Percentiles rank a stretch among this genome's conserved stretches.
phyloP scores from a whole-genome alignment of 441 rosid species.

The Corymbia calophylla region DNA sequence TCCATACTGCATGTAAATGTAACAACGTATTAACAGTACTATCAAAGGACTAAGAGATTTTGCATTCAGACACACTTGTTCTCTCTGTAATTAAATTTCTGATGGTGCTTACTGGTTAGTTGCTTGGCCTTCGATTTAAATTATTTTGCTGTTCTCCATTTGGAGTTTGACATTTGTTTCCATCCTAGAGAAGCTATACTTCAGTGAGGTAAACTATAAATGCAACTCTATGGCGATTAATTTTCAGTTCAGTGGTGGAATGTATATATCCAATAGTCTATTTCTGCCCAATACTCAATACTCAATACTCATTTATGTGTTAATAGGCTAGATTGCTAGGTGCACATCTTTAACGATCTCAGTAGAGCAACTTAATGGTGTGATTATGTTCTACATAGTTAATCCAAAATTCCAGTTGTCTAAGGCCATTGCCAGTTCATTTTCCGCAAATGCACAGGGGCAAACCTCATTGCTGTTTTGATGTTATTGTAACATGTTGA shows the following conservation, averaged over 20 bases:
- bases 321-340: neutral
- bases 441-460: slow-evolving; percentile 58
- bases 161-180: neutral
- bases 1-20: slow-evolving; percentile 66
- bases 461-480: slow-evolving; percentile 59
- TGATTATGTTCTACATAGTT: neutral
- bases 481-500: slow-evolving; percentile 48
- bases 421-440: slow-evolving; percentile 48
- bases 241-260: neutral
- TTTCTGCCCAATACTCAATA: neutral
- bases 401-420: slow-evolving; percentile 4
- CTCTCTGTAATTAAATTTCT: neutral
- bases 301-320: neutral
- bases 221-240: neutral
- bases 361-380: neutral
- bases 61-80: neutral
- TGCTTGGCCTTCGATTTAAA: neutral
- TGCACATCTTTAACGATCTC: neutral
- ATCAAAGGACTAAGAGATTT: slow-evolving; percentile 25
- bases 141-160: neutral
- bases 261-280: neutral
- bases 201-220: neutral
- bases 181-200: neutral
- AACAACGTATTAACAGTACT: slow-evolving; percentile 35
- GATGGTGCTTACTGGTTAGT: neutral